A percentile compares a stretch with the other conserved stretches of the same genome.
phyloP scores from a whole-genome alignment of 805 yeast genomes.

The Zygosaccharomyces gambellarensis region DNA sequence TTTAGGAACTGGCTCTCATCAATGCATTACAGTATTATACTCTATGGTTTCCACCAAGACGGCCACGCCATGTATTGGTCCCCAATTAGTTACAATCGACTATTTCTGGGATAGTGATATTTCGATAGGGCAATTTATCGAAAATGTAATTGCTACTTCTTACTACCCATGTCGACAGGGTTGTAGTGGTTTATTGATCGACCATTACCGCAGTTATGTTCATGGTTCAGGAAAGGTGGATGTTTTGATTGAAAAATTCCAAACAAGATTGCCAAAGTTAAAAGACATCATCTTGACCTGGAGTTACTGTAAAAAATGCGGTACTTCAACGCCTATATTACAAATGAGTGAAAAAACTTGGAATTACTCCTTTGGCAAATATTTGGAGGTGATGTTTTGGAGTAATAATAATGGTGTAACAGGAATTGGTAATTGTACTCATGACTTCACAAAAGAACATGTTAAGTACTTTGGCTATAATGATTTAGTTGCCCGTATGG shows the following conservation, averaged over 20 bases:
- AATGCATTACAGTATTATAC: constrained; percentile 69
- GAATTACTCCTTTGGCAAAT: constrained; percentile 91
- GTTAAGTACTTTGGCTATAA: constrained; percentile 79
- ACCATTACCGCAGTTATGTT: constrained; percentile 82
- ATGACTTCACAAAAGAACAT: constrained; percentile 78
- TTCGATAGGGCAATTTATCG: constrained; percentile 84
- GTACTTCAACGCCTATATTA: constrained; percentile 65
- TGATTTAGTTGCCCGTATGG: constrained; percentile 73
- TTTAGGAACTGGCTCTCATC: constrained; percentile 69
- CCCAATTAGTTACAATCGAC: constrained; percentile 76
- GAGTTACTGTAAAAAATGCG: constrained; percentile 85
- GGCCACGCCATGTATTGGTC: constrained; percentile 91
- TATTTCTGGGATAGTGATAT: constrained; percentile 89
- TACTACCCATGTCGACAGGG: constrained; percentile 68
- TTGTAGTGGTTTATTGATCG: constrained; percentile 64
- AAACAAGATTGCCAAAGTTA: constrained; percentile 52
- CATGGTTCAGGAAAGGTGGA: constrained; percentile 84
- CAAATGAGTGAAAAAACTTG: constrained; percentile 85
- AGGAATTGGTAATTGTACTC: constrained; percentile 64
- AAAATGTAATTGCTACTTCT: constrained; percentile 68
- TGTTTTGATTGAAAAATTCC: constrained; percentile 60
- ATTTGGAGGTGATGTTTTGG: constrained; percentile 82
- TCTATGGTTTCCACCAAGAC: constrained; percentile 79
- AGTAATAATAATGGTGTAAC: constrained; percentile 49
- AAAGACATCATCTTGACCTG: constrained; percentile 76